Percentiles rank a stretch among this genome's conserved stretches.
Conservation (phyloP, 2,329 filamentous ascomycete species). For the Fusarium sp. region DNA sequence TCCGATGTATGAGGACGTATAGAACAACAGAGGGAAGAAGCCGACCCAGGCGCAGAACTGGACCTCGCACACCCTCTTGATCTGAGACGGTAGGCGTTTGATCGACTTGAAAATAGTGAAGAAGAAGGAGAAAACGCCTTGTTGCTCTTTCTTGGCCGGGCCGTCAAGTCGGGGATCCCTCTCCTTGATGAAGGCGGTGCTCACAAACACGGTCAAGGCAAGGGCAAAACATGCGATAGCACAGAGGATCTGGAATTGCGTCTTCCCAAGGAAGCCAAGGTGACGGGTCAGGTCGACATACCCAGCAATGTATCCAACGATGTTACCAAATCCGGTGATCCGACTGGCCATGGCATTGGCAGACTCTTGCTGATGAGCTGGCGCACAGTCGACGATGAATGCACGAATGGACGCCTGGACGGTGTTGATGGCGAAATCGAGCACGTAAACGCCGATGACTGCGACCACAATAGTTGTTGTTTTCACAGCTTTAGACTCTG, state of each 20-base stretch:
- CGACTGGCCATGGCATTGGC: conserved; percentile 96
- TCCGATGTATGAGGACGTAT: conserved; percentile 92
- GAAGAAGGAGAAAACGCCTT: conserved; percentile 83
- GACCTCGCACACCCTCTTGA: conserved; percentile 81
- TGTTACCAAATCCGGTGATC: conserved; percentile 87
- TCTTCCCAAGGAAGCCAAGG: conserved; percentile 83
- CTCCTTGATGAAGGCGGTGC: conserved; percentile 76
- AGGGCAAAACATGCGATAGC: conserved; percentile 83
- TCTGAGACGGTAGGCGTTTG: conserved; percentile 81
- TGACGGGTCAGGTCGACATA: conserved; percentile 81
- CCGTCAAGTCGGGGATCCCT: conserved; percentile 81
- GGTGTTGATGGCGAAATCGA: conserved; percentile 97
- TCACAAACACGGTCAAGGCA: conserved; percentile 74
- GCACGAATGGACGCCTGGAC: conserved; percentile 92
- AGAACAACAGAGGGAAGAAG: conserved; percentile 96
- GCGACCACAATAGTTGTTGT: conserved; percentile 78
- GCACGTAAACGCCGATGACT: conserved; percentile 85
- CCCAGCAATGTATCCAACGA: conserved; percentile 87
- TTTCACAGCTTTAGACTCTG: conserved; percentile 72
- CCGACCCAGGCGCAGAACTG: conserved; percentile 93
- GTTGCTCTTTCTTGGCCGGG: conserved; percentile 66
- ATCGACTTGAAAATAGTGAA: conserved; percentile 80
- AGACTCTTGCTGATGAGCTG: conserved; percentile 90
- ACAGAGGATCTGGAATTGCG: conserved; percentile 93
- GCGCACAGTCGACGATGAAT: conserved; percentile 93